Percentiles rank a stretch among this genome's conserved stretches.
Evolutionary conservation across 1,284 basidiomycete genomes (phyloP).

Genomic region (Peniophora sp.): DNA sequence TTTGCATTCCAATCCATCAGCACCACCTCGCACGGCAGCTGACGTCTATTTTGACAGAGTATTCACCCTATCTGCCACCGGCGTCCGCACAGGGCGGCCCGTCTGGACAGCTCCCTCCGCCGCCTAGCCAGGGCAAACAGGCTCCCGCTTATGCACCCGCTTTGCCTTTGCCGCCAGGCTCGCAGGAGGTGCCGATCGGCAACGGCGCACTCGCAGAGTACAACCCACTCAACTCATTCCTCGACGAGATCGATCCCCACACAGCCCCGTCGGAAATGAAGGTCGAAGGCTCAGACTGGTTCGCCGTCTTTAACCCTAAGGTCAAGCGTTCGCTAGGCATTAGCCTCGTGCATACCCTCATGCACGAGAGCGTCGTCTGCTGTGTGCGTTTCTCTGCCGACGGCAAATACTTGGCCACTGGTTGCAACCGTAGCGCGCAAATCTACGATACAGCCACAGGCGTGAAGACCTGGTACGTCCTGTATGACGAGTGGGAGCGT

Average conservation of each 20-base stretch:
- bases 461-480: conserved; percentile 62
- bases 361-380: conserved; percentile 92
- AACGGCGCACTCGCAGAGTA: conserved; percentile 16
- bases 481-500: not conserved
- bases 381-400: conserved; percentile 89
- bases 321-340: conserved; percentile 82
- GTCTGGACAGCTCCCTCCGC: not conserved
- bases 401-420: conserved; percentile 83
- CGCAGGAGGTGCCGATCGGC: conserved; percentile 2
- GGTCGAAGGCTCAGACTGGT: conserved; percentile 91
- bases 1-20: no score
- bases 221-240: conserved; percentile 21
- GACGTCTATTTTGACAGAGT: not conserved
- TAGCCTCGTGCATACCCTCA: conserved; percentile 81
- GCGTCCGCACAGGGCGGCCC: not conserved
- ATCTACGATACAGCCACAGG: conserved; percentile 89
- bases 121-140: not conserved
- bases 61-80: conserved; percentile 1
- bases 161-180: not conserved
- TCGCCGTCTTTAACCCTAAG: conserved; percentile 88
- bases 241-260: conserved; percentile 40
- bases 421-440: conserved; percentile 86
- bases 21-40: not conserved
- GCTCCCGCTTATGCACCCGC: not conserved
- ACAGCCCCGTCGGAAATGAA: conserved; percentile 45